Evolutionary conservation across 139 green algal species (phyloP).

Genomic region (Closterium sp.): DNA sequence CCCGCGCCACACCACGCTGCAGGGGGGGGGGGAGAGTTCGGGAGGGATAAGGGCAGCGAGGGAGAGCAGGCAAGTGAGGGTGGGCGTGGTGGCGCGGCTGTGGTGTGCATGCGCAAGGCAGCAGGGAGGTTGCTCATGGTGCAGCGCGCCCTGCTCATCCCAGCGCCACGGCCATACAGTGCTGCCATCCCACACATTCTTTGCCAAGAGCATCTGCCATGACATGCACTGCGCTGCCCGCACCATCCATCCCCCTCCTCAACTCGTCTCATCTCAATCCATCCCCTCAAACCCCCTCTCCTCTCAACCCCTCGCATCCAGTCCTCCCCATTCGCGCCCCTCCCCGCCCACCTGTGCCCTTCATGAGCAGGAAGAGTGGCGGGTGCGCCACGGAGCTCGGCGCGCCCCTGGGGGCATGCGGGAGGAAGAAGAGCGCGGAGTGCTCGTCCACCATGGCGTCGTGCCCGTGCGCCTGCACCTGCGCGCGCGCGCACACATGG

Average conservation of each 20-base stretch:
- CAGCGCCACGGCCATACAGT: too few relatives aligned
- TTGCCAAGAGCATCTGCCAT: too few relatives aligned
- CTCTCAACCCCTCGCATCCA: background rate
- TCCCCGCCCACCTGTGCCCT: conserved; percentile 36
- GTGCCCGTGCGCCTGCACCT: conserved; percentile 44
- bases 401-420: conserved; percentile 30
- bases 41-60: background rate
- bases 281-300: too few relatives aligned
- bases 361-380: conserved; percentile 49
- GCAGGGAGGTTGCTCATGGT: too few relatives aligned
- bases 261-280: too few relatives aligned
- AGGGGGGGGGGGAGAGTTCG: background rate
- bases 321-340: background rate
- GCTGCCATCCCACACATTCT: too few relatives aligned
- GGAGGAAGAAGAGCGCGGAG: conserved; percentile 39
- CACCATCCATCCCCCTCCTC: too few relatives aligned
- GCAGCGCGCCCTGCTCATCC: too few relatives aligned
- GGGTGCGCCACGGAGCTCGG: background rate
- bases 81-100: background rate
- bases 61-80: background rate
- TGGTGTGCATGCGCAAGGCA: too few relatives aligned
- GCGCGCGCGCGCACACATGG: background rate
- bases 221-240: too few relatives aligned
- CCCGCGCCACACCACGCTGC: conserved; percentile 43
- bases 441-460: conserved; percentile 35